phyloP scores from a whole-genome alignment of 2,329 filamentous ascomycete species.

The Mollisia scopiformis region DNA sequence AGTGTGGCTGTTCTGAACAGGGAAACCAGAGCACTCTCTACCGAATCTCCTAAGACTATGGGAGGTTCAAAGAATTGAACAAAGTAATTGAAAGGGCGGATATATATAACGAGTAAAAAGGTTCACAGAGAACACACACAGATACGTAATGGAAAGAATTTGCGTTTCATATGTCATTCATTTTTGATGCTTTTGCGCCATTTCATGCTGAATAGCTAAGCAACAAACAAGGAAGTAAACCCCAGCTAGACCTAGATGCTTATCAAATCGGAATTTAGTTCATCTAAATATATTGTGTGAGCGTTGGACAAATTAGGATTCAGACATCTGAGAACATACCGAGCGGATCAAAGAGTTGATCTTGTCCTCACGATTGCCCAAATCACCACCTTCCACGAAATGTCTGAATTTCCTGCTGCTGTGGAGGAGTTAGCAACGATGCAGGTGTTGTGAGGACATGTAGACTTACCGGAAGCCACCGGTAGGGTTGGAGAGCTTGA shows the following conservation, averaged over 20 bases:
- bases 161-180: conserved; percentile 20
- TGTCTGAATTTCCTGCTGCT: conserved; percentile 52
- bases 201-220: conserved; percentile 18
- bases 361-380: conserved; percentile 60
- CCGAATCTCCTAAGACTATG: too few species aligned
- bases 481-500: conserved; percentile 98
- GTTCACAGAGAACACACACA: not conserved
- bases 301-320: not conserved
- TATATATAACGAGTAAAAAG: too few species aligned
- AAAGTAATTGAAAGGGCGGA: not conserved
- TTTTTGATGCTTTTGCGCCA: conserved; percentile 20
- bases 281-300: conserved; percentile 84
- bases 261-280: conserved; percentile 64
- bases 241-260: conserved; percentile 11
- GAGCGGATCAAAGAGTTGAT: not conserved
- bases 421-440: not conserved
- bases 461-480: conserved; percentile 78
- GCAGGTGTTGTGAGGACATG: conserved; percentile 44
- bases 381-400: conserved; percentile 75
- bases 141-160: not conserved
- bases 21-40: too few species aligned
- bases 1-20: too few species aligned
- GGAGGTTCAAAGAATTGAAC: too few species aligned
- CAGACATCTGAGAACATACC: not conserved
- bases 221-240: conserved; percentile 11